Conservation (phyloP, 2,329 filamentous ascomycete species). For the Colletotrichum cuscutae region DNA sequence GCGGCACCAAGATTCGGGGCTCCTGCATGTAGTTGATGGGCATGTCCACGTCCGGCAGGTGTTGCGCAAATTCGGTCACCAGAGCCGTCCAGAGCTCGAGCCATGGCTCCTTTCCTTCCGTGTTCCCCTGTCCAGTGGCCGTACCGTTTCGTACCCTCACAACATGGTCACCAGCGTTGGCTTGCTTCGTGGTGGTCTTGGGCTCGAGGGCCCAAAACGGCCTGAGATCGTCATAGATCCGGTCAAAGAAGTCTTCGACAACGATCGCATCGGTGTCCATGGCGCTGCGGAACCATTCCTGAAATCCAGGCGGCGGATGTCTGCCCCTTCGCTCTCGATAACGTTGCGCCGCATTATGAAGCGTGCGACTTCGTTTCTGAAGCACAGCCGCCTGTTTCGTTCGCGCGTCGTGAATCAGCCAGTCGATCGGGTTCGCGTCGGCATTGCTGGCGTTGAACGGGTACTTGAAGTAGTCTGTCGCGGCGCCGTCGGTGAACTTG, state of each 20-base stretch:
- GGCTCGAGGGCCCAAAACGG: slow-evolving; percentile 69
- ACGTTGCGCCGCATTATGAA: slow-evolving; percentile 62
- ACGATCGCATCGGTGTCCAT: slow-evolving; percentile 62
- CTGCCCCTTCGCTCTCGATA: slow-evolving; percentile 67
- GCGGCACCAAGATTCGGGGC: slow-evolving; percentile 69
- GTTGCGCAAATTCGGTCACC: slow-evolving; percentile 60
- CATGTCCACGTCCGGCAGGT: slow-evolving; percentile 73
- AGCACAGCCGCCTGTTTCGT: slow-evolving; percentile 53
- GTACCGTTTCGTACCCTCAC: slow-evolving; percentile 59
- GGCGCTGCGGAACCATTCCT: slow-evolving; percentile 68
- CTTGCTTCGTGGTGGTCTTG: slow-evolving; percentile 49
- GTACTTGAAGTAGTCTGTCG: slow-evolving; percentile 35
- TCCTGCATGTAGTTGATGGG: slow-evolving; percentile 74
- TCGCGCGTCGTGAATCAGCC: slow-evolving; percentile 59
- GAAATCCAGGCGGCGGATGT: slow-evolving; percentile 73
- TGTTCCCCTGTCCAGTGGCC: slow-evolving; percentile 51
- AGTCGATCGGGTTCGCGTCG: slow-evolving; percentile 60
- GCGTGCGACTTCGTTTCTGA: slow-evolving; percentile 55
- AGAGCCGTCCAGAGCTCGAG: slow-evolving; percentile 59
- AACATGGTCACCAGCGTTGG: slow-evolving; percentile 56
- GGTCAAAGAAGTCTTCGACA: slow-evolving; percentile 72
- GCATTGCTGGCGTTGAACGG: slow-evolving; percentile 36
- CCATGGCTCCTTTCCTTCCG: slow-evolving; percentile 54
- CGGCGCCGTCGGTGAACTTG: slow-evolving; percentile 31
- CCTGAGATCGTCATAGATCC: slow-evolving; percentile 70